phyloP scores from a whole-genome alignment of 441 rosid genomes.

The Omphalea diandra region DNA sequence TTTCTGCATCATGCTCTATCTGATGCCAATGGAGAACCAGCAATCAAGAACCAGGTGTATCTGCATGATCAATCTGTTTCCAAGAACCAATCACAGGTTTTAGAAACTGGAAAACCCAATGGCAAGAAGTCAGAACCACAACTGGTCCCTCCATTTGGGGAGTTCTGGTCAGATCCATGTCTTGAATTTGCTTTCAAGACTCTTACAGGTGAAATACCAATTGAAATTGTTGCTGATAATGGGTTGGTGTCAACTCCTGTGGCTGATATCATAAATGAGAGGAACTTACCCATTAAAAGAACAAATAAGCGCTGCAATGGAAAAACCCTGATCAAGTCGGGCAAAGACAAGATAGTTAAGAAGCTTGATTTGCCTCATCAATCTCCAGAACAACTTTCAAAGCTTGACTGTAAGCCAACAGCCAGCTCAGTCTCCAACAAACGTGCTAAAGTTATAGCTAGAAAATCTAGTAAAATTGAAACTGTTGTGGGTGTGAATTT shows the following conservation, averaged over 20 bases:
- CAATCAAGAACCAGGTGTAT: conserved; percentile 24
- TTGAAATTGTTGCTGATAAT: conserved; percentile 19
- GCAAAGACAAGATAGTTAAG: not conserved
- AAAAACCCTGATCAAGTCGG: not conserved
- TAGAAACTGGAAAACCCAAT: conserved; percentile 17
- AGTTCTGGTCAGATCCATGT: conserved; percentile 43
- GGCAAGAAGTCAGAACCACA: conserved; percentile 21
- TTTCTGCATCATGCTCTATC: conserved; percentile 1
- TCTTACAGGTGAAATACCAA: conserved; percentile 34
- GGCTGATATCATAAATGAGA: conserved; percentile 1
- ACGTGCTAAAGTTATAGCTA: not conserved
- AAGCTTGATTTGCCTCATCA: conserved; percentile 9
- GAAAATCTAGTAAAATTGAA: conserved; percentile 9
- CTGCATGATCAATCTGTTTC: conserved; percentile 16
- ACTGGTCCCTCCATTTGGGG: conserved; percentile 24
- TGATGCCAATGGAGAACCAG: not conserved
- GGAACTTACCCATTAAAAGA: not conserved
- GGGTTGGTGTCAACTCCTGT: conserved; percentile 12
- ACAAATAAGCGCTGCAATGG: not conserved
- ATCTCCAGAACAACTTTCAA: not conserved
- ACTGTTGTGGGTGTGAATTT: conserved; percentile 2
- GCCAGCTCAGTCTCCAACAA: not conserved
- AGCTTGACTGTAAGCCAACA: not conserved
- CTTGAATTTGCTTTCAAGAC: conserved; percentile 56
- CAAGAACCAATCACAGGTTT: conserved; percentile 8